Evolutionary conservation across 2,329 filamentous ascomycete genomes (phyloP).

Genomic region (Trichoderma cornu-damae): DNA sequence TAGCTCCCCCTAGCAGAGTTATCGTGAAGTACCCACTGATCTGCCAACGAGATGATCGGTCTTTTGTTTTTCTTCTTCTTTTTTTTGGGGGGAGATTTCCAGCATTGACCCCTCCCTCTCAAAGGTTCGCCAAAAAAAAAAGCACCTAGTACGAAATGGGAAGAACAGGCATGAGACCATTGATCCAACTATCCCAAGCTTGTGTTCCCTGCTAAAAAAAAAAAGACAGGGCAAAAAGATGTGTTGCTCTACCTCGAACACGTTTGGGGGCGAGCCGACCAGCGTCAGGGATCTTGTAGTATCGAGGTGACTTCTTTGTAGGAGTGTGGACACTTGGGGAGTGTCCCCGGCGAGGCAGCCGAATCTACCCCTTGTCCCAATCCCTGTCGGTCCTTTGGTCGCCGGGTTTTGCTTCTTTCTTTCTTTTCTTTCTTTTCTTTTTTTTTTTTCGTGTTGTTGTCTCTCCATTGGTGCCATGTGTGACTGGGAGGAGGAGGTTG

Average conservation of each 20-base stretch:
- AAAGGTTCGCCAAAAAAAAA: slow-evolving; percentile 1
- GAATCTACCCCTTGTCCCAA: background rate
- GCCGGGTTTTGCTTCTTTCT: background rate
- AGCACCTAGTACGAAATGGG: slow-evolving; percentile 7
- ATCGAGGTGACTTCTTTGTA: background rate
- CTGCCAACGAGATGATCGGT: slow-evolving; percentile 10
- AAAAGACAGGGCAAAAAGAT: background rate
- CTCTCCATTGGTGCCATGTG: background rate
- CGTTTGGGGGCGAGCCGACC: background rate
- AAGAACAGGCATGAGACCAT: slow-evolving; percentile 3
- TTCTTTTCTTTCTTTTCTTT: background rate
- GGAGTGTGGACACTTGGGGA: background rate
- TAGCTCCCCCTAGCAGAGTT: background rate
- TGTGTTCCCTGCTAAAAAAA: background rate
- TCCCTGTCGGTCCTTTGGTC: background rate
- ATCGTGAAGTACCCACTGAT: slow-evolving; percentile 8
- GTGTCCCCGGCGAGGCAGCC: background rate
- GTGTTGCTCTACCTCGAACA: background rate
- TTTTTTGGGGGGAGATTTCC: slow-evolving; percentile 2
- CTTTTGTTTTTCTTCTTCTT: background rate
- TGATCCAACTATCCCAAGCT: background rate
- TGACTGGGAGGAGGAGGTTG: background rate
- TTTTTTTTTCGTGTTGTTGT: background rate
- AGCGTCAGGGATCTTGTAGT: background rate
- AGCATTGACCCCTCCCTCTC: slow-evolving; percentile 3